Conservation (phyloP, 1,284 basidiomycete genomes). For the Pulveroboletus ridleyi region DNA sequence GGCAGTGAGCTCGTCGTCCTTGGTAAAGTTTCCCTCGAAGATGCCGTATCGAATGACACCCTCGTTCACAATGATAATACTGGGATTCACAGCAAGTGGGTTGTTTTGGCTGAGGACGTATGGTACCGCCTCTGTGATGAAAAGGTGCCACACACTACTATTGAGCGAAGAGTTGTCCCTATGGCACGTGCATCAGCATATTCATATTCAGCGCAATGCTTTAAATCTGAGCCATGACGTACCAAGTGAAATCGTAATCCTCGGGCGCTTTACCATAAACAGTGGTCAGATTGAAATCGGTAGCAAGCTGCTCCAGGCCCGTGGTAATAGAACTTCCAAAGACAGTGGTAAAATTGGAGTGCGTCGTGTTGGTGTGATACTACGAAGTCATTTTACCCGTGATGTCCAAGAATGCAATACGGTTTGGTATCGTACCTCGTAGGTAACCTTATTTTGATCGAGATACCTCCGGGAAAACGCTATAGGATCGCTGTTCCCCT, state of each 20-base stretch:
- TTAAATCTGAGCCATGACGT: slow-evolving; percentile 26
- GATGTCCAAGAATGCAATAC: background rate
- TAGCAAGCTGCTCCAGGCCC: slow-evolving; percentile 58
- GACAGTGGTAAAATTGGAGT: slow-evolving; percentile 60
- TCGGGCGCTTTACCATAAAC: slow-evolving; percentile 75
- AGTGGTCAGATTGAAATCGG: slow-evolving; percentile 58
- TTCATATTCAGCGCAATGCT: background rate
- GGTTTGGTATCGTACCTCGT: slow-evolving; percentile 51
- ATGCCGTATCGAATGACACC: slow-evolving; percentile 82
- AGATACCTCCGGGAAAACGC: slow-evolving; percentile 75
- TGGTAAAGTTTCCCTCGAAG: slow-evolving; percentile 72
- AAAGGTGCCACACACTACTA: slow-evolving; percentile 65
- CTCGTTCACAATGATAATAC: slow-evolving; percentile 75
- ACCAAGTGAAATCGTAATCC: slow-evolving; percentile 73
- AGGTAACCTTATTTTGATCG: slow-evolving; percentile 77
- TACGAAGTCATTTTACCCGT: slow-evolving; percentile 33
- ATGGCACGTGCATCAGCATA: background rate
- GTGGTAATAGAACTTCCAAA: slow-evolving; percentile 57
- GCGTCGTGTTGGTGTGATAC: slow-evolving; percentile 59
- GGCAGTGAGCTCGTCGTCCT: slow-evolving; percentile 80
- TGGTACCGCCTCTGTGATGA: slow-evolving; percentile 63
- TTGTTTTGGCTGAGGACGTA: slow-evolving; percentile 67
- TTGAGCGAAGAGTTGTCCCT: slow-evolving; percentile 73
- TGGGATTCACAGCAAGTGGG: slow-evolving; percentile 60
- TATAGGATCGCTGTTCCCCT: slow-evolving; percentile 52